Evolutionary conservation across 2,329 filamentous ascomycete genomes (phyloP), one percentile per base, ranked within the genome.

Genomic region (Penicillium sp.): DNA sequence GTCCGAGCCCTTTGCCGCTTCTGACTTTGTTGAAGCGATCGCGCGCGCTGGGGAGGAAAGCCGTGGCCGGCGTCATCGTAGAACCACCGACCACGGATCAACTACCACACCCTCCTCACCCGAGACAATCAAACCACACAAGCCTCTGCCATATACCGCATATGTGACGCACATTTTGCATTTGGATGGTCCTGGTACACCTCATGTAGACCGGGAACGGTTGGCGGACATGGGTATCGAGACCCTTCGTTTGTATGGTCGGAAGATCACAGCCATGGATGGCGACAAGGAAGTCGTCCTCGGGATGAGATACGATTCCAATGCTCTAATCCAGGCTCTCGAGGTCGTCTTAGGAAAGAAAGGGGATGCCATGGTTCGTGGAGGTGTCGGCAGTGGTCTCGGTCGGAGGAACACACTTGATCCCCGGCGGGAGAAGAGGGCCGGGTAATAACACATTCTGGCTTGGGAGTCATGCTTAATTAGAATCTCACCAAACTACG

Each of bases 151-250:
- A 6, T 88, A 85, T 63, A 78, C 72, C 24, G 77, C 75, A 2
- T 96, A 94, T 64, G 86, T 96, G 3, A 95, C 88, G 6, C 92
- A 96, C 68, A 70, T 96, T 13, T 79, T 96, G 6, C 88, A 95
- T 65, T 74, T 96, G 0, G 88, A 92, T 39, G 86, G 85, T 0
- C 80, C 84, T 0, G 82, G 81, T 0, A 85, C 86, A 21, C 92
- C 92, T 0, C 75, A 69, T 3, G 86, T 96, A 1, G 85, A 95
- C 62, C 84, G 79, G 45, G 80, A 80, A 6, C 80, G 79, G 49
- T 76, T 96, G 41, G 74, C 74, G 3, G 71, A 74, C 16, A 70
- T 91, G 57, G 91, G 91, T 0, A 89, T 97, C 38, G 87, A 91
- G 63, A 85, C 85, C 15, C 81, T 95, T 13, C 80, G 85, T 50